Conservation (phyloP, 2,329 filamentous ascomycete genomes). For the Aspergillus uvarum region DNA sequence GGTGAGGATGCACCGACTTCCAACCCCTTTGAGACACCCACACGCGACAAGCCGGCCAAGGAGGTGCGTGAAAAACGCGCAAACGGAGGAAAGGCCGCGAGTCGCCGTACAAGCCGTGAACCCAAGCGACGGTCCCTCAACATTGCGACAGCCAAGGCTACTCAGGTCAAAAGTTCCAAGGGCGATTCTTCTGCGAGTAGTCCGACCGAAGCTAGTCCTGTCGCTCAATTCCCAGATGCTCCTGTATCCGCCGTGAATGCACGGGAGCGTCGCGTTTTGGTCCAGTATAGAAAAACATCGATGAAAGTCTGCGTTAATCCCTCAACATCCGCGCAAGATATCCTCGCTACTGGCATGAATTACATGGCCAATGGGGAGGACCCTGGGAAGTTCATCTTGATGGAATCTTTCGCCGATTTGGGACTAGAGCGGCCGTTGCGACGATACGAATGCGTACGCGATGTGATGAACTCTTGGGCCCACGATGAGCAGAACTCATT, state of each 20-base stretch:
- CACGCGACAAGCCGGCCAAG: constrained; percentile 12
- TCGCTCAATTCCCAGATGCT: constrained; percentile 59
- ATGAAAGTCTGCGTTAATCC: constrained; percentile 71
- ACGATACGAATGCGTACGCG: constrained; percentile 80
- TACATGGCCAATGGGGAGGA: constrained; percentile 65
- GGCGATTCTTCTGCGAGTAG: constrained; percentile 2
- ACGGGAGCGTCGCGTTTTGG: constrained; percentile 70
- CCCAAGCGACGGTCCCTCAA: constrained; percentile 31
- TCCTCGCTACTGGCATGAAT: constrained; percentile 67
- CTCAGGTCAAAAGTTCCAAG: constrained; percentile 16
- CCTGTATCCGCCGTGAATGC: constrained; percentile 79
- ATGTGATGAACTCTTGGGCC: constrained; percentile 93
- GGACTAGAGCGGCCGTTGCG: constrained; percentile 80
- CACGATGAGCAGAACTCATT: constrained; percentile 74
- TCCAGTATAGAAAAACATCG: constrained; percentile 69
- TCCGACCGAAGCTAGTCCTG: constrained; percentile 16
- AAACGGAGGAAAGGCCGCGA: neutral
- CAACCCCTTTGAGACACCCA: constrained; percentile 12
- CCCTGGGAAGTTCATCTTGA: constrained; percentile 65
- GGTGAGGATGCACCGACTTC: constrained; percentile 13
- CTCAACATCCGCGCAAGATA: constrained; percentile 71
- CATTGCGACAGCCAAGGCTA: constrained; percentile 31
- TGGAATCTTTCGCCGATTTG: constrained; percentile 73
- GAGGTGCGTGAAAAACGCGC: neutral
- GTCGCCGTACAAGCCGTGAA: constrained; percentile 17